Conservation (phyloP, 2,329 filamentous ascomycete genomes). For the Xylariomycetidae sp. region DNA sequence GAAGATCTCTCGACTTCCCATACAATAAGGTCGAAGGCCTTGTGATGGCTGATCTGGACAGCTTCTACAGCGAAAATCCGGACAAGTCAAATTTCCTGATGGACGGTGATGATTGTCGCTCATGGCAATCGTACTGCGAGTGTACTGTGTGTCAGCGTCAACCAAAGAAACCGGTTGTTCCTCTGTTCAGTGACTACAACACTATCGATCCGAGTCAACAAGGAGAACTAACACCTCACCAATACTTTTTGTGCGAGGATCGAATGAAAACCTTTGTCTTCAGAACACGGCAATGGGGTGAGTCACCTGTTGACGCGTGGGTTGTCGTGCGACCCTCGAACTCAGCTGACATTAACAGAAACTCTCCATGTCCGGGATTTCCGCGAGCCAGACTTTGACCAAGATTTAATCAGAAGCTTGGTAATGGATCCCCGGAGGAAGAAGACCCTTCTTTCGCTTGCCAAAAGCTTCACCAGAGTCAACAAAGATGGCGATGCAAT, state of each 20-base stretch:
- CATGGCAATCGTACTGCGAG: conserved; percentile 6
- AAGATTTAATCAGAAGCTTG: conserved; percentile 22
- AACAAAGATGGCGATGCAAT: conserved; percentile 13
- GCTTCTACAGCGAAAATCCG: background rate
- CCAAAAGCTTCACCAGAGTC: conserved; percentile 21
- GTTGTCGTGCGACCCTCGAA: too few species aligned
- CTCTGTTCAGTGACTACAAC: conserved; percentile 9
- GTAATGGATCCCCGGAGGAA: conserved; percentile 23
- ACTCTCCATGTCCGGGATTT: conserved; percentile 18
- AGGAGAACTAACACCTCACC: conserved; percentile 3
- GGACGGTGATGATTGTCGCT: conserved; percentile 4
- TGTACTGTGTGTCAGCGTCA: conserved; percentile 6
- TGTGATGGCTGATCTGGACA: conserved; percentile 13
- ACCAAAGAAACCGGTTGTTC: background rate
- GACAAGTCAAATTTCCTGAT: background rate
- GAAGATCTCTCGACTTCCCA: conserved; percentile 8
- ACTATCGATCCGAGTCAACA: background rate
- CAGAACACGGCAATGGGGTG: conserved; percentile 16
- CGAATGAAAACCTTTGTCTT: conserved; percentile 14
- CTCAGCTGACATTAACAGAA: too few species aligned
- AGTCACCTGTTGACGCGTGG: too few species aligned
- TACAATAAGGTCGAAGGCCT: conserved; percentile 16
- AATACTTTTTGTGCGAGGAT: conserved; percentile 13
- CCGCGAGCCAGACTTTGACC: conserved; percentile 18
- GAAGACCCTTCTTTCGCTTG: conserved; percentile 21